Conservation (phyloP, 1,284 basidiomycete species). For the Ustilago trichophora region DNA sequence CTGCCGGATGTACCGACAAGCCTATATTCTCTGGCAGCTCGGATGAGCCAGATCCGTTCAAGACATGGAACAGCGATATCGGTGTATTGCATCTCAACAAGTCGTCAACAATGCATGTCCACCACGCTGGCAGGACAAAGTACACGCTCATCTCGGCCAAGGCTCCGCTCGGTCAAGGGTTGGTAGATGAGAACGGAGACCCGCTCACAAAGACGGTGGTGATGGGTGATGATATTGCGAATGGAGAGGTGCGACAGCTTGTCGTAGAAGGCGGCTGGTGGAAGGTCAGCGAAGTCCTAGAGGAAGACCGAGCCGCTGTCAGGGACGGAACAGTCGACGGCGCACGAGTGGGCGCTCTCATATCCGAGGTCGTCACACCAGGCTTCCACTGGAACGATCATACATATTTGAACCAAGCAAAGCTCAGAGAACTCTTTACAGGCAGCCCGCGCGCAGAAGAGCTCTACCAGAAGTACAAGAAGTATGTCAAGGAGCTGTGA, state of each 20-base stretch:
- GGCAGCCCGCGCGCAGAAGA: constrained; percentile 19
- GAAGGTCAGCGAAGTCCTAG: constrained; percentile 49
- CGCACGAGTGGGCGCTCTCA: constrained; percentile 31
- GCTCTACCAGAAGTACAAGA: constrained; percentile 22
- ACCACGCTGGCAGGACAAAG: constrained; percentile 43
- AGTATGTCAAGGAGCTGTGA: constrained; percentile 38
- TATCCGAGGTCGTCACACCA: constrained; percentile 51
- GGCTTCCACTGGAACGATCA: constrained; percentile 53
- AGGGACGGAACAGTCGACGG: constrained; percentile 11
- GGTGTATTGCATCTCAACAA: constrained; percentile 48
- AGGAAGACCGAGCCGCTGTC: constrained; percentile 21
- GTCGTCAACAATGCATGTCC: constrained; percentile 49
- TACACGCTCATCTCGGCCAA: constrained; percentile 53
- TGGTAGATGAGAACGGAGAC: constrained; percentile 24
- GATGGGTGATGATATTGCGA: constrained; percentile 41
- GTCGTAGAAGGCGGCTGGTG: constrained; percentile 51
- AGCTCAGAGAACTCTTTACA: constrained; percentile 31
- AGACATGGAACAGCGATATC: constrained; percentile 41
- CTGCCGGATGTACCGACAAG: constrained; percentile 12
- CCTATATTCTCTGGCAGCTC: constrained; percentile 1
- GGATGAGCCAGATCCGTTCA: constrained; percentile 27
- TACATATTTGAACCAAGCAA: constrained; percentile 35
- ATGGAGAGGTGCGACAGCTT: constrained; percentile 49
- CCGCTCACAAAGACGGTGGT: constrained; percentile 36
- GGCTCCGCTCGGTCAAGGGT: constrained; percentile 33